Base-by-base conservation (phyloP, 805 yeast species). In the Hanseniaspora lindneri region DNA sequence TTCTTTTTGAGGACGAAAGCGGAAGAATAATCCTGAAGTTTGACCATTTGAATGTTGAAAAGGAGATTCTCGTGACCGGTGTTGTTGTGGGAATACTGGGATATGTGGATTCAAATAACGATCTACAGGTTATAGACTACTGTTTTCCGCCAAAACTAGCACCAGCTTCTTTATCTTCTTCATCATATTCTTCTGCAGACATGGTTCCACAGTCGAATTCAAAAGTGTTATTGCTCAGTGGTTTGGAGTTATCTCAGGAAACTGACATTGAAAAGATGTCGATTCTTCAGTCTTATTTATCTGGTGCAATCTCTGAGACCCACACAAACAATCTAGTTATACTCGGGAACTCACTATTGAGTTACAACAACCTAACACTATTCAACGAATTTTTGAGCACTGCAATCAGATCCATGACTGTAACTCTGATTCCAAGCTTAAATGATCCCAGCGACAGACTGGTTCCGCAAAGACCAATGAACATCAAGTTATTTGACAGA, bases 391-490 rank as follows among this genome's bases (percentile, higher is more conserved):
- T 80, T 55, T 54, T 89, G 4, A 60, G 69, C 1, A 79, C 80
- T 13, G 52, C 84, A 1, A 64, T 79, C 2, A 62, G 69, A 7
- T 68, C 81, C 1, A 63, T 86, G 16, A 82, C 94, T 0, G 77
- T 88, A 6, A 74, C 80, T 37, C 56, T 92, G 2, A 71, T 92
- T 78, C 95, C 98, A 0, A 97, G 98, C 4, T 73, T 67, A 7
- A 64, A 71, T 3, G 98, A 92, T 61, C 95, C 96, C 0, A 78
- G 85, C n/a, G 94, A 83, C 52, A 66, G 73, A 16, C 75, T 88
- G 43, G 63, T 86, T 50, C 98, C 98, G 0, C 96, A 92, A 62
- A 95, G 83, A 61, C 83, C 94, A 2, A 60, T 92, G n/a, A 96
- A 89, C 60, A 69, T 69, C 46, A 80, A 94, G 0, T 70, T 89